Base-by-base conservation (phyloP, 352 stramenopile species). In the Phytophthora pinifolia region DNA sequence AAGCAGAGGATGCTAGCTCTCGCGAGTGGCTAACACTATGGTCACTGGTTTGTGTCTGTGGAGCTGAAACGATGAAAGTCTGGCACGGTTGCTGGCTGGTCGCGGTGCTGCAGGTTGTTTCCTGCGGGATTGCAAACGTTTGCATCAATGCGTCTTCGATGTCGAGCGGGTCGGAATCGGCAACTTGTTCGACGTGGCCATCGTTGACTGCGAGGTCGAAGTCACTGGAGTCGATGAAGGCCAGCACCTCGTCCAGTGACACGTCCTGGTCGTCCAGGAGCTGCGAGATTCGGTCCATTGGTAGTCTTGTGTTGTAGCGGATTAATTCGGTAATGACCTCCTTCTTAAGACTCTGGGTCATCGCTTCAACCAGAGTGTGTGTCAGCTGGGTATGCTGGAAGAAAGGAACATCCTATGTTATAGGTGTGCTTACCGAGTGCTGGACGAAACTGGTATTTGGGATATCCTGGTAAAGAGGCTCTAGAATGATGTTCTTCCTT, bases 241-340 rank as follows among this genome's bases (percentile, higher is more conserved):
- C 36, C 3, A 65, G 25, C 13, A 65, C 12, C 42, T 65, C 57
- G 12, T 65, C 57, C 3, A 65, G 43, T 6, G 50, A 37, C 14
- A 35, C 14, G 13, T 15, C 10, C 5, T 43, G n/a, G 4, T 55
- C 44, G 14, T 55, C 33, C 1, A 65, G 15, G 7, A 56, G 34
- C 14, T 34, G 13, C 13, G 5, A 33, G 35, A 41, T 34, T 9
- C 20, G n/a, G 27, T 55, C 9, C 50, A 65, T 65, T 22, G 3
- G n/a, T 2, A 12, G 13, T 39, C 10, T 49, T 44, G 32, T 36
- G n/a, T 41, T 14, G 27, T 43, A 20, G 18, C 10, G 18, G 9
- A 29, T 50, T 39, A 56, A 48, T 51, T 63, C 10, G n/a, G 10
- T 3, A 52, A 32, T 63, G 46, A 30, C 54, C n/a, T n/a, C n/a